Evolutionary conservation across 129 eudicot species (phyloP).

Genomic region (Flaveria brownii): DNA sequence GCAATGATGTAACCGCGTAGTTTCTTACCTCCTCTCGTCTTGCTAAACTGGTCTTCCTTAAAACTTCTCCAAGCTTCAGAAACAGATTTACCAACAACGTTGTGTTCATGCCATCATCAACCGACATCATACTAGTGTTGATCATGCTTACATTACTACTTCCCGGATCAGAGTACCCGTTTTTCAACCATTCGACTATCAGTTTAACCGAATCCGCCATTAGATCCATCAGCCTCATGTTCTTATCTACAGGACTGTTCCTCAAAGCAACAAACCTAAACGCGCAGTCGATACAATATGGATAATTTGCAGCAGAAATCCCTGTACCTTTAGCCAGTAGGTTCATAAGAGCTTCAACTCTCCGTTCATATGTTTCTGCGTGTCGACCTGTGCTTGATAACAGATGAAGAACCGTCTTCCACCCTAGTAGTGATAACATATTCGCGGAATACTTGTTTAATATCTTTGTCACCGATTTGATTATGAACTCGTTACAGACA

Average conservation of each 20-base stretch:
- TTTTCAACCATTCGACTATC: constrained; percentile 60
- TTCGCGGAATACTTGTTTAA: constrained; percentile 53
- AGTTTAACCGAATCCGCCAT: constrained; percentile 69
- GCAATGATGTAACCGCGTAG: constrained; percentile 64
- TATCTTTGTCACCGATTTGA: constrained; percentile 49
- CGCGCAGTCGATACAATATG: constrained; percentile 73
- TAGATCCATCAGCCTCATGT: constrained; percentile 67
- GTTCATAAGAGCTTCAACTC: constrained; percentile 56
- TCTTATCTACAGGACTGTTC: constrained; percentile 73
- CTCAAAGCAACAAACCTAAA: constrained; percentile 72
- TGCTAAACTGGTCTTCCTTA: constrained; percentile 79
- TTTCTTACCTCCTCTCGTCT: constrained; percentile 85
- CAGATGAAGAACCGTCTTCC: constrained; percentile 74
- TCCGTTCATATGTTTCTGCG: constrained; percentile 63
- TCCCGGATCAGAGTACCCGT: constrained; percentile 63
- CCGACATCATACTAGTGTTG: constrained; percentile 24
- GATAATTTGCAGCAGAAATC: constrained; percentile 48
- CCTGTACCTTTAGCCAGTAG: constrained; percentile 50
- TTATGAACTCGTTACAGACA: constrained; percentile 60
- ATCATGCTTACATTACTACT: constrained; percentile 38
- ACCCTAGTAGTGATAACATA: constrained; percentile 59
- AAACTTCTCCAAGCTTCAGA: constrained; percentile 70
- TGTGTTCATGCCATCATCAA: constrained; percentile 41
- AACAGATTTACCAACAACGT: constrained; percentile 51
- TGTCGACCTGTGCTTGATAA: constrained; percentile 70